Percentiles rank a stretch among this genome's conserved stretches.
Conservation (phyloP, 805 yeast species). For the Tetrapisispora taiwanensis region DNA sequence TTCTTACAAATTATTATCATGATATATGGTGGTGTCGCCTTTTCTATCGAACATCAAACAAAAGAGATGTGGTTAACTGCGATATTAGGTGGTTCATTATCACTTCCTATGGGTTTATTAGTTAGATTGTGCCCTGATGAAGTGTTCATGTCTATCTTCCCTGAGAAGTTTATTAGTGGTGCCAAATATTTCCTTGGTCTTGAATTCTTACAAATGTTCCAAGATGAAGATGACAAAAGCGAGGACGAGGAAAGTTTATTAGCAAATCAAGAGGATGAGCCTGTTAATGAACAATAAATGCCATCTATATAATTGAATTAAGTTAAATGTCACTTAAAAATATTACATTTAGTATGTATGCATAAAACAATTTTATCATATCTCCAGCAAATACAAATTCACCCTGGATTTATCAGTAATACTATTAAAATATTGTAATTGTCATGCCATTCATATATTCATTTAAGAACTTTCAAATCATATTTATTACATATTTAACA, state of each 20-base stretch:
- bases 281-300: background rate
- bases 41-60: conserved; percentile 69
- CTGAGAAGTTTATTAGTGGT: conserved; percentile 32
- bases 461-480: too few species aligned
- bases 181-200: conserved; percentile 16
- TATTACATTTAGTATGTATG: too few species aligned
- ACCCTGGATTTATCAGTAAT: too few species aligned
- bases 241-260: conserved; percentile 25
- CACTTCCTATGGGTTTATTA: conserved; percentile 70
- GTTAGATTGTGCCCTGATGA: conserved; percentile 77
- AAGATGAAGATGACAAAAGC: conserved; percentile 6
- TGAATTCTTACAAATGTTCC: conserved; percentile 16
- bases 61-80: conserved; percentile 88
- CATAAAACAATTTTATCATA: too few species aligned
- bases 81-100: conserved; percentile 63
- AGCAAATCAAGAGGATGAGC: background rate
- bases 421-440: too few species aligned
- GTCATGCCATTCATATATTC: too few species aligned
- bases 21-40: conserved; percentile 97
- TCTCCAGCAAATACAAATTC: too few species aligned
- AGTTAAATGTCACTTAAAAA: too few species aligned
- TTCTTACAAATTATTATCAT: conserved; percentile 81
- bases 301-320: background rate
- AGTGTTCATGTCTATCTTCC: conserved; percentile 59
- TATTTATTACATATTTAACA: too few species aligned